phyloP scores from a whole-genome alignment of 2,329 filamentous ascomycete species.

The Scytalidium lignicola region DNA sequence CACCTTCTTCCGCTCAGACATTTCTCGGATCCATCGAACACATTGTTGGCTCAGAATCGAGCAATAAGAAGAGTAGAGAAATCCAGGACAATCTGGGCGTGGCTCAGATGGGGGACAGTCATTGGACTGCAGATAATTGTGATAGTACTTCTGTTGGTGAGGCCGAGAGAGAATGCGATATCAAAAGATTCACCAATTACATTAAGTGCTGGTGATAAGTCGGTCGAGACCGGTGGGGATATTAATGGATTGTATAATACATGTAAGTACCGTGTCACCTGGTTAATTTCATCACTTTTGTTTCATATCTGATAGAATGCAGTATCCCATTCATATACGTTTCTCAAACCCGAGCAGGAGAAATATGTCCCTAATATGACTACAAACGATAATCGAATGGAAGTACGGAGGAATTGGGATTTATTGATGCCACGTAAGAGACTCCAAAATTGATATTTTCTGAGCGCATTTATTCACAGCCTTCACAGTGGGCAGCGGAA shows the following conservation, averaged over 20 bases:
- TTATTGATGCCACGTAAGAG: conserved; percentile 27
- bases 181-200: neutral
- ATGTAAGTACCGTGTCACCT: conserved; percentile 14
- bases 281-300: neutral
- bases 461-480: neutral
- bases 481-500: conserved; percentile 24
- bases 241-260: conserved; percentile 28
- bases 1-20: neutral
- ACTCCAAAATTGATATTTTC: too few relatives aligned
- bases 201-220: conserved; percentile 4
- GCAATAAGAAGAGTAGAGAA: conserved; percentile 4
- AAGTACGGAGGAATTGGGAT: conserved; percentile 28
- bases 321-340: conserved; percentile 23
- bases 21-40: neutral
- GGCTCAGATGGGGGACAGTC: conserved; percentile 23
- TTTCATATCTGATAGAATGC: conserved; percentile 2
- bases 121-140: conserved; percentile 23
- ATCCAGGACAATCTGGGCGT: conserved; percentile 15
- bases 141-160: conserved; percentile 6
- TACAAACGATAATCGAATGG: conserved; percentile 23
- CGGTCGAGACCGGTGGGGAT: conserved; percentile 28
- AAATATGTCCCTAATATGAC: conserved; percentile 29
- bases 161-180: neutral
- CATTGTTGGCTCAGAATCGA: conserved; percentile 7
- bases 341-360: conserved; percentile 23